Evolutionary conservation across 345 rosid genomes (phyloP), one percentile per base, ranked within the genome.

Genomic region (Trapa incisa): DNA sequence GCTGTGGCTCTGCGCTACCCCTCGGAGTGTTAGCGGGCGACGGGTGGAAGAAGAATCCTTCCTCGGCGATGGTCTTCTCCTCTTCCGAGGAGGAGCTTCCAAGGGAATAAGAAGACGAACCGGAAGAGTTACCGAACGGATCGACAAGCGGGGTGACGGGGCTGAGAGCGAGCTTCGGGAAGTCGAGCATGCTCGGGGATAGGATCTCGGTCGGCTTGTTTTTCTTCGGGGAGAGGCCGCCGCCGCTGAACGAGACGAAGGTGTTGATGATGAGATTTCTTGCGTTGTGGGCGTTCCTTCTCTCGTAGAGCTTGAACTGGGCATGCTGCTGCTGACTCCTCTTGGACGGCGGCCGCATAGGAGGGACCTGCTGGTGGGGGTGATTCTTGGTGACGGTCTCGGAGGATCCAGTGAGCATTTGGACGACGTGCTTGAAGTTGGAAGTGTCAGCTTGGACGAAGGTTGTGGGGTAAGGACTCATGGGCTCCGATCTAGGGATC

Each of bases 11-110:
- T 12, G 88, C 72, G 37, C 29, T 22, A 22, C 83, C 97, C 74
- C 96, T 76, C 0, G 97, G 97, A 12, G 99, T 91, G 37, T 92
- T 82, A 64, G 87, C 79, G n/a, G 97, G 99, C 9, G 99, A 91
- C 36, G 81, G 91, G 70, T 95, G 99, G 56, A 95, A 67, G 78
- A 84, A 95, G 74, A 85, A 95, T 0, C 99, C 98, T 61, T 82
- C 91, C 72, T 86, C 96, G 1, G 96, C 89, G 63, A 95, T 95
- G 2, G 87, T 92, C 80, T 75, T 87, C 65, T 91, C 96, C 81
- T 95, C 99, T 77, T 86, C 96, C 37, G 89, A 86, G 17, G 11
- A 77, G 78, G 36, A n/a, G 65, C 65, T 83, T 37, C 85, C 84
- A 3, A 83, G 57, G 47, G 85, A 80, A 33, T 94, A 84, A 1